Evolutionary conservation across 169 alveolate species (phyloP).

Genomic region (Plasmodium coatneyi): DNA sequence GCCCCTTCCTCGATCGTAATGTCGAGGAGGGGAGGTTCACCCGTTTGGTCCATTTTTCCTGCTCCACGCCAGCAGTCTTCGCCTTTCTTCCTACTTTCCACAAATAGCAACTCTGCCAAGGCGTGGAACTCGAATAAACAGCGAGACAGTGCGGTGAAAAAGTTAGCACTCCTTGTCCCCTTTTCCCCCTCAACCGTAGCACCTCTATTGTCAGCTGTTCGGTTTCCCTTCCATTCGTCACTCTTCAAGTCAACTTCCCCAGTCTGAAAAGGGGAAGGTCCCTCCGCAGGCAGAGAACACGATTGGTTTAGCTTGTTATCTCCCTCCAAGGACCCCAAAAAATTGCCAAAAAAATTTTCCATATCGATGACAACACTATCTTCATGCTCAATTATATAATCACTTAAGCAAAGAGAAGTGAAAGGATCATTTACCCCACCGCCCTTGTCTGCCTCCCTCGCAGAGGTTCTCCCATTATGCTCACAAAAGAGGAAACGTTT

Average conservation of each 20-base stretch:
- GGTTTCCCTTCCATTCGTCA: not conserved
- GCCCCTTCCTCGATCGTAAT: constrained; percentile 6
- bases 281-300: not conserved
- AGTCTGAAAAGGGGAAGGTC: not conserved
- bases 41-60: not conserved
- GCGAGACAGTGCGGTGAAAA: constrained; percentile 4
- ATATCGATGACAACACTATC: constrained; percentile 22
- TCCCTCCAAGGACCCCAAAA: constrained; percentile 2
- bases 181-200: not conserved
- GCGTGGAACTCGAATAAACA: constrained; percentile 17
- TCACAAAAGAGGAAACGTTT: constrained; percentile 26
- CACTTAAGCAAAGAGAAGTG: not conserved
- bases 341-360: constrained; percentile 23
- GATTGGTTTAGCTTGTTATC: not conserved
- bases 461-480: not conserved
- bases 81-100: not conserved
- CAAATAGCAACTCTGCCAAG: constrained; percentile 27
- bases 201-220: not conserved
- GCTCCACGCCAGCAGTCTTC: too few relatives aligned
- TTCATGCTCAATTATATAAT: constrained; percentile 58
- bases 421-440: not conserved
- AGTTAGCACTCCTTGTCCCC: not conserved
- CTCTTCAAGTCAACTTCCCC: not conserved
- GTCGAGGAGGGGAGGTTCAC: not conserved
- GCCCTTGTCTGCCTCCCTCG: not conserved